Base-by-base conservation (phyloP, 805 yeast species). In the Isabelozyma pseudorhagii region DNA sequence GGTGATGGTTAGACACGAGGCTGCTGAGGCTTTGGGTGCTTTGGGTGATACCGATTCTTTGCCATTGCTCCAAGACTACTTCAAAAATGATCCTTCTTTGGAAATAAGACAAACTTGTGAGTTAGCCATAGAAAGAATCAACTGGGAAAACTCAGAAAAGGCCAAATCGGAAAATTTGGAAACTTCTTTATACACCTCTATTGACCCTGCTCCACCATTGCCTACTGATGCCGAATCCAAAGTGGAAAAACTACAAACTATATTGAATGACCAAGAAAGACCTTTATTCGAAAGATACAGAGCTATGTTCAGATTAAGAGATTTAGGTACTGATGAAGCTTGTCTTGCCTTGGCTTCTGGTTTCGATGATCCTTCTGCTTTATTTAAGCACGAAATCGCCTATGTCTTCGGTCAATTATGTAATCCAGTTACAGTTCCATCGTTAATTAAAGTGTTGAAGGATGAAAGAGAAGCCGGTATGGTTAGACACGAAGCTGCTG, bases 401-500 rank as follows among this genome's bases (percentile, higher is more conserved):
- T 94, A 94, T 65, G 97, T 96, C 5, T 93, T 96, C 66, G 99
- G 99, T 47, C 99, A 94, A 76, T 78, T 94, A 66, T 88, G 96
- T 67, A 90, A 89, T 69, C 97, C 98, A 27, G 89, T 85, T 38
- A 85, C 96, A 38, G 96, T 94, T 36, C 97, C 97, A 39, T 77
- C 93, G 17, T 80, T 96, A 54, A 79, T 90, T 50, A 84, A 89
- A 71, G 90, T 94, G 3, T 79, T 96, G 59, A 83, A 83, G 58
- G 82, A 89, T 67, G 81, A 78, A 51, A 63, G 71, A 13, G 97
- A 94, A 74, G 98, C 96, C 47, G 96, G 96, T 55, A 94, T 94
- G 99, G 99, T 96, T 34, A 87, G 99, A 74, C 99, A 94, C 67
- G 99, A 94, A 74, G 99, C 98, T 50, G 99, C 98, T 25, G 99